phyloP scores from a whole-genome alignment of 1,139 yeast genomes.

The Protomyces inouyei region DNA sequence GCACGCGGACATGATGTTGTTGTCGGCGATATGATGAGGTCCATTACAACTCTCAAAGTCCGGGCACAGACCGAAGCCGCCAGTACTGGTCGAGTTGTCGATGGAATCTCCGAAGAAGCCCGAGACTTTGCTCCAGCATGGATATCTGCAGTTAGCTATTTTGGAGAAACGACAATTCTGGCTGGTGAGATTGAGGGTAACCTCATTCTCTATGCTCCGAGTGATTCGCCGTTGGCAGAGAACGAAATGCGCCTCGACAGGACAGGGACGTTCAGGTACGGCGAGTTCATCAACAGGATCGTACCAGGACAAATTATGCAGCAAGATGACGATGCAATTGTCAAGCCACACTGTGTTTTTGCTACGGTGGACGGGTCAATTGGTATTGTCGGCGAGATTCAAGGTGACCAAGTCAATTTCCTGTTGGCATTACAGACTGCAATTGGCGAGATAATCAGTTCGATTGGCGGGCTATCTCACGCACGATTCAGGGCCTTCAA shows the following conservation, averaged over 20 bases:
- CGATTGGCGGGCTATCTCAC: constrained; percentile 31
- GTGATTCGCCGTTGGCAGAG: constrained; percentile 21
- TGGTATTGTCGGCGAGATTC: constrained; percentile 30
- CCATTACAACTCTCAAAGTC: constrained; percentile 28
- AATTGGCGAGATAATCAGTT: constrained; percentile 28
- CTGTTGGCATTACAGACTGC: constrained; percentile 32
- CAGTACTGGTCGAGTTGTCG: background rate
- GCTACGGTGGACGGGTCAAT: constrained; percentile 35
- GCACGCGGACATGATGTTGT: constrained; percentile 27
- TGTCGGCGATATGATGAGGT: constrained; percentile 34
- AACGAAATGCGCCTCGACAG: constrained; percentile 28
- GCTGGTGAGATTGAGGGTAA: constrained; percentile 35
- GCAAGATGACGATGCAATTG: constrained; percentile 22
- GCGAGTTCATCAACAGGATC: constrained; percentile 33
- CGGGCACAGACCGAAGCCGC: background rate
- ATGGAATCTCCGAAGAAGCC: constrained; percentile 30
- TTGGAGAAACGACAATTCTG: constrained; percentile 26
- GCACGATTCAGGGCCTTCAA: constrained; percentile 30
- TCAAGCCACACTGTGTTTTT: constrained; percentile 31
- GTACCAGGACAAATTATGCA: constrained; percentile 24
- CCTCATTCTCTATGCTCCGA: constrained; percentile 29
- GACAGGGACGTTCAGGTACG: constrained; percentile 30
- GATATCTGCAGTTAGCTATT: constrained; percentile 33
- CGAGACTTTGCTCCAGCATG: constrained; percentile 34
- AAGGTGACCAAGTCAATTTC: constrained; percentile 28